Percentiles rank a stretch among this genome's conserved stretches.
Evolutionary conservation across 495 filamentous ascomycete genomes (phyloP).

Genomic region (Tuber calosporum): DNA sequence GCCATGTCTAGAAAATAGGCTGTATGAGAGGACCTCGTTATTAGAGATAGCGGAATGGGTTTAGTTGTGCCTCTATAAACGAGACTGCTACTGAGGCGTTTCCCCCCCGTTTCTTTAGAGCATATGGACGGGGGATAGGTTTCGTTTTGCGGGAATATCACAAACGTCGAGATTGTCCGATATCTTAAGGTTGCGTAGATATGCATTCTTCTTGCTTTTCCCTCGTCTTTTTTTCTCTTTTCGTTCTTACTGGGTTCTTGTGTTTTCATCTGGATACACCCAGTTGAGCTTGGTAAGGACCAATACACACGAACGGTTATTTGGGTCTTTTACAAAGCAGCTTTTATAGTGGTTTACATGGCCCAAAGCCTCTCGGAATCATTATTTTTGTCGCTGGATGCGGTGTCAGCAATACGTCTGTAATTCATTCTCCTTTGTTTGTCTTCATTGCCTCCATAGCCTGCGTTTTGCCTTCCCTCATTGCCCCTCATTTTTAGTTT

Average conservation of each 20-base stretch:
- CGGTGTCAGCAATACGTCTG: neutral
- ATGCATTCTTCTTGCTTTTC: neutral
- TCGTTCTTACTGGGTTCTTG: neutral
- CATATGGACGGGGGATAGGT: neutral
- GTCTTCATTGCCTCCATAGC: neutral
- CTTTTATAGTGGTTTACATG: neutral
- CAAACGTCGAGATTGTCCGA: neutral
- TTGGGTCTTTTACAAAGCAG: neutral
- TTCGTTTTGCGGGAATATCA: neutral
- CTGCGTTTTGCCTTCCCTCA: neutral
- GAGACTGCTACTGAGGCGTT: neutral
- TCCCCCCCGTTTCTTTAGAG: neutral
- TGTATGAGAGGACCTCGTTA: neutral
- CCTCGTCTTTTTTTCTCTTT: neutral
- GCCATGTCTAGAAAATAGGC: constrained; percentile 59
- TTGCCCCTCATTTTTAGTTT: neutral
- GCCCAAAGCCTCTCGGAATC: neutral
- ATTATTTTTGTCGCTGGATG: neutral
- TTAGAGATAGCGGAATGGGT: constrained; percentile 3
- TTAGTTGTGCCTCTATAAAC: neutral
- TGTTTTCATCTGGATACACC: neutral
- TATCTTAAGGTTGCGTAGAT: neutral
- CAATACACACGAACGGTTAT: neutral
- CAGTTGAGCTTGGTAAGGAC: neutral
- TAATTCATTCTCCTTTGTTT: constrained; percentile 3